Percentiles rank a stretch among this genome's conserved stretches.
phyloP scores from a whole-genome alignment of 495 filamentous ascomycete genomes.

The Hyphodiscus hymeniophilus region DNA sequence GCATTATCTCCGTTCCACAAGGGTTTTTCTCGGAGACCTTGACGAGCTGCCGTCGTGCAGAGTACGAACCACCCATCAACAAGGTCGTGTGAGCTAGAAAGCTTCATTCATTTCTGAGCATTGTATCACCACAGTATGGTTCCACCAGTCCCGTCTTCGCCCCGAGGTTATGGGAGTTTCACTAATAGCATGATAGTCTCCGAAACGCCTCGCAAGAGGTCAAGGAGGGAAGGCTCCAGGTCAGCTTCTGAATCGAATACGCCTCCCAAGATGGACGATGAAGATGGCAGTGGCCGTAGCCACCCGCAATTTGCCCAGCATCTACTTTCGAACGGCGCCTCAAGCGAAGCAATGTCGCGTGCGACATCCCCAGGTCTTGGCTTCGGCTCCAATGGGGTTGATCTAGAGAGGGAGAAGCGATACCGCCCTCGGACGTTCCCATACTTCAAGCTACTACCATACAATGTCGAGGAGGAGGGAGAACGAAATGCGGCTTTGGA shows the following conservation, averaged over 20 bases:
- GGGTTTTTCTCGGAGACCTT: constrained; percentile 4
- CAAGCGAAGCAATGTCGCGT: constrained; percentile 21
- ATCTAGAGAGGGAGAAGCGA: constrained; percentile 38
- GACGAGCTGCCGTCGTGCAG: constrained; percentile 1
- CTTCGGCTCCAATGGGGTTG: constrained; percentile 12
- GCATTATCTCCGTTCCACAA: not conserved
- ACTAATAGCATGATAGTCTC: constrained; percentile 2
- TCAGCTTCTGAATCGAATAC: not conserved
- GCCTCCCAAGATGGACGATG: constrained; percentile 19
- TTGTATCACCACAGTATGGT: not conserved
- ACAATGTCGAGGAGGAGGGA: constrained; percentile 66
- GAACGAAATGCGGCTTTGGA: constrained; percentile 65
- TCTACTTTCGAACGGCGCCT: constrained; percentile 12
- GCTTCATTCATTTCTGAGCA: not conserved
- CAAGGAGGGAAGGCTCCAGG: not conserved
- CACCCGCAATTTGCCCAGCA: constrained; percentile 18
- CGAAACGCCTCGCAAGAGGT: constrained; percentile 7
- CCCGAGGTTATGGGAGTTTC: not conserved
- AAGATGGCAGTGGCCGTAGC: constrained; percentile 17
- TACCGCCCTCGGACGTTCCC: constrained; percentile 86
- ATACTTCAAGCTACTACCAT: constrained; percentile 84
- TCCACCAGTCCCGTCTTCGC: too few relatives aligned
- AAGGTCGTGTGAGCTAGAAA: constrained; percentile 8
- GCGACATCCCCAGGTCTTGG: constrained; percentile 23
- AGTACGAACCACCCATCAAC: not conserved